These are phyloP conservation scores for Eucalyptus caleyi DNA, from an alignment of 345 rosid genomes.

Conservation along the genomic window DNA sequence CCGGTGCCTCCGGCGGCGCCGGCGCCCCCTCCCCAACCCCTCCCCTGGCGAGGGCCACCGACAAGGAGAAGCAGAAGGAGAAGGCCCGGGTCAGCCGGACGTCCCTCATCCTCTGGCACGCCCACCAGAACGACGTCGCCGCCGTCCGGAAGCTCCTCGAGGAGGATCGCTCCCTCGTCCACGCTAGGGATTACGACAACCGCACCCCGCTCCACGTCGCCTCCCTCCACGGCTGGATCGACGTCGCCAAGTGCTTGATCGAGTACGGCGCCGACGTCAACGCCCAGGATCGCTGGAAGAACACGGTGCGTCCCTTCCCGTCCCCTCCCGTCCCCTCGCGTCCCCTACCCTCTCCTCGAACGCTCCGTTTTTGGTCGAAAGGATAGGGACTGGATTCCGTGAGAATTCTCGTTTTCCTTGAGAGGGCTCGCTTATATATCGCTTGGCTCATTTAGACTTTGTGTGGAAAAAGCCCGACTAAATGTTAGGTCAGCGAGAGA, in stretches of 20 bases:
- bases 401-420: not conserved
- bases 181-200: constrained; percentile 83
- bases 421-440: not conserved
- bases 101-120: constrained; percentile 92
- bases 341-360: not conserved
- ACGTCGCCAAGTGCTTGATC: constrained; percentile 76
- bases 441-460: not conserved
- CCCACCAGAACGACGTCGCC: constrained; percentile 86
- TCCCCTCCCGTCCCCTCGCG: not conserved
- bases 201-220: constrained; percentile 97
- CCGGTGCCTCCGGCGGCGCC: constrained; percentile 36
- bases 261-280: constrained; percentile 94
- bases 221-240: constrained; percentile 93
- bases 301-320: constrained; percentile 35
- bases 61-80: constrained; percentile 72
- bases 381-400: not conserved
- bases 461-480: not conserved
- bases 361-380: not conserved
- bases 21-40: constrained; percentile 2
- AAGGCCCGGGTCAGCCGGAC: constrained; percentile 98
- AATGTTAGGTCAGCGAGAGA: not conserved
- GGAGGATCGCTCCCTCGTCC: constrained; percentile 79
- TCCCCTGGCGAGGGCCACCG: constrained; percentile 10
- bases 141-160: constrained; percentile 88
- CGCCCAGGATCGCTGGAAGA: constrained; percentile 99